Evolutionary conservation across 1,139 yeast species (phyloP).

Genomic region (Debaryomyces udenii): DNA sequence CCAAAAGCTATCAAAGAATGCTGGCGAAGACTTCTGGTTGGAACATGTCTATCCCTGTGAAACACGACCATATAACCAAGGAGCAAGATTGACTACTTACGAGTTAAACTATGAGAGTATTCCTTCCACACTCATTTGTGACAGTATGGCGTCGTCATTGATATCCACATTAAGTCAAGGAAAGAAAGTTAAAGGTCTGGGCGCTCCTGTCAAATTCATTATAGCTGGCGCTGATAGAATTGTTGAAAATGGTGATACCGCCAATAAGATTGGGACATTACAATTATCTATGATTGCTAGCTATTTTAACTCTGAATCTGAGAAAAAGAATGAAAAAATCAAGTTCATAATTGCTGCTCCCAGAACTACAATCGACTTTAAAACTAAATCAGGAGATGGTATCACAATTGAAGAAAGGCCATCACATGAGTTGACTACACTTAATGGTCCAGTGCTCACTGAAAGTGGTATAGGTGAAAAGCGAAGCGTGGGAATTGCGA

Average conservation of each 20-base stretch:
- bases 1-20: constrained; percentile 36
- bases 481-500: constrained; percentile 72
- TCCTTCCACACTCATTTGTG: constrained; percentile 88
- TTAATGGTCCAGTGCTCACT: constrained; percentile 61
- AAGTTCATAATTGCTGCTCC: constrained; percentile 96
- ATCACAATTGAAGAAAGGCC: constrained; percentile 91
- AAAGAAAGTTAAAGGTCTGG: constrained; percentile 22
- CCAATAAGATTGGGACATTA: constrained; percentile 96
- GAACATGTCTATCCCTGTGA: constrained; percentile 85
- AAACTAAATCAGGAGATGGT: constrained; percentile 66
- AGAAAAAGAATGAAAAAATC: constrained; percentile 54
- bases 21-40: constrained; percentile 44
- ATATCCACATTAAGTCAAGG: constrained; percentile 38
- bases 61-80: constrained; percentile 96
- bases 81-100: constrained; percentile 89
- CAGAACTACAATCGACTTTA: constrained; percentile 79
- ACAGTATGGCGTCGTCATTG: constrained; percentile 86
- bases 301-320: constrained; percentile 36
- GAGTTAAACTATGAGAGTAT: constrained; percentile 84
- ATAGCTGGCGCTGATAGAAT: constrained; percentile 99
- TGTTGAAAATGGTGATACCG: constrained; percentile 90
- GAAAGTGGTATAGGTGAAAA: constrained; percentile 48
- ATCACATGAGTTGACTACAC: constrained; percentile 70
- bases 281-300: constrained; percentile 75
- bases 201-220: constrained; percentile 74